These are phyloP conservation scores for Nigrospora osmanthi DNA, from an alignment of 2,329 filamentous ascomycete genomes.

Conservation along the genomic window DNA sequence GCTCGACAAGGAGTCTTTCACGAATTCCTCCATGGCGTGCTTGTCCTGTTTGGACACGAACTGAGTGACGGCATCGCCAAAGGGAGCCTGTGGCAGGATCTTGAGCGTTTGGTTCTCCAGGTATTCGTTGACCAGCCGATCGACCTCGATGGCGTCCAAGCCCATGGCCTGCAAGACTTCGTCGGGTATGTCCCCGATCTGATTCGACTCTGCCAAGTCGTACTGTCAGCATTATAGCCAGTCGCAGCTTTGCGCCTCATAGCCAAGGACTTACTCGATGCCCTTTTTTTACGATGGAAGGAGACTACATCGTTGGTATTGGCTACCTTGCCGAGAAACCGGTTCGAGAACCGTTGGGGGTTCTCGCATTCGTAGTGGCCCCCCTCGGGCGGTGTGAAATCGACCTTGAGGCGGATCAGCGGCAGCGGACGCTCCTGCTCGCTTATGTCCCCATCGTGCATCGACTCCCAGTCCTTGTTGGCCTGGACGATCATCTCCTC, in stretches of 20 bases:
- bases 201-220: constrained; percentile 19
- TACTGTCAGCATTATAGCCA: constrained; percentile 6
- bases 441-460: constrained; percentile 18
- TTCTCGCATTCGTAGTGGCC: constrained; percentile 89
- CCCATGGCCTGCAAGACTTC: constrained; percentile 54
- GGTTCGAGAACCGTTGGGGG: constrained; percentile 89
- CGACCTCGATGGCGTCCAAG: constrained; percentile 76
- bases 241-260: background rate
- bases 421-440: constrained; percentile 61
- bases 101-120: constrained; percentile 81
- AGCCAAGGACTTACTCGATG: constrained; percentile 29
- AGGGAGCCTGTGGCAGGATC: constrained; percentile 85
- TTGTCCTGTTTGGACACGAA: constrained; percentile 96
- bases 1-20: constrained; percentile 61
- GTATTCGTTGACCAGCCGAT: constrained; percentile 82
- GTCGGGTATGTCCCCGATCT: constrained; percentile 54
- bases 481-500: constrained; percentile 84
- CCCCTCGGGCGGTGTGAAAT: constrained; percentile 78
- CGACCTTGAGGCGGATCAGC: constrained; percentile 81
- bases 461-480: constrained; percentile 68
- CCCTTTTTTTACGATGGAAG: constrained; percentile 84
- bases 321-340: constrained; percentile 83
- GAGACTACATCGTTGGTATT: constrained; percentile 92
- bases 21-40: constrained; percentile 78
- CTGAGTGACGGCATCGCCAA: constrained; percentile 85